A percentile compares a stretch with the other conserved stretches of the same genome.
These are phyloP conservation scores for Candida odintsovae DNA, from an alignment of 805 yeast species.

Conservation along the genomic window DNA sequence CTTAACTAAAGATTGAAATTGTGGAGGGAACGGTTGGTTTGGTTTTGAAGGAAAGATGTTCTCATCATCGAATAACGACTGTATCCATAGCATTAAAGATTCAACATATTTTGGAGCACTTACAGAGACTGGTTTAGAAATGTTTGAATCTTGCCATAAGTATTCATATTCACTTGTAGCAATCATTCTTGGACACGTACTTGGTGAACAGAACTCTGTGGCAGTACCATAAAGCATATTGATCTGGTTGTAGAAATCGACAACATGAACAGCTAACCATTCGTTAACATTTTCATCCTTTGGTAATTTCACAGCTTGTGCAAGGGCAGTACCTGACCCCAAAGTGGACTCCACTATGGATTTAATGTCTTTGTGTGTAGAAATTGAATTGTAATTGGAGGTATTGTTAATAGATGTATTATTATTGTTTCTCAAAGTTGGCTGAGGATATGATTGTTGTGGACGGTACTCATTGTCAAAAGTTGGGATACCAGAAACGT, in stretches of 20 bases:
- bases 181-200: constrained; percentile 94
- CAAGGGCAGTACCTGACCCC: constrained; percentile 86
- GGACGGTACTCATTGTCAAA: constrained; percentile 2
- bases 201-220: constrained; percentile 93
- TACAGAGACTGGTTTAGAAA: constrained; percentile 72
- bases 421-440: constrained; percentile 7
- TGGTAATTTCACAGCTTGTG: constrained; percentile 91
- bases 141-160: constrained; percentile 83
- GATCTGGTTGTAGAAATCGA: constrained; percentile 91
- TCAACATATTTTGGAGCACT: constrained; percentile 96
- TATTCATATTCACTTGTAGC: constrained; percentile 97
- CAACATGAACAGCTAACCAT: constrained; percentile 98
- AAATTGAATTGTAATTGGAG: constrained; percentile 30
- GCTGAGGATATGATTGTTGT: constrained; percentile 6
- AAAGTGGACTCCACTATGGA: constrained; percentile 91
- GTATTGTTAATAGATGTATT: constrained; percentile 13
- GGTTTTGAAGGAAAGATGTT: constrained; percentile 82
- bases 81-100: constrained; percentile 91
- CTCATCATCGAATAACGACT: constrained; percentile 87
- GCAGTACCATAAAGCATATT: constrained; percentile 95
- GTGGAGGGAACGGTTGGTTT: constrained; percentile 89
- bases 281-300: constrained; percentile 87
- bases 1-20: constrained; percentile 70
- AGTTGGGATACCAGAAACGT: not conserved
- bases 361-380: constrained; percentile 69